Evolutionary conservation across 306 rosid genomes (phyloP), one percentile per base, ranked within the genome.

Genomic region (Alnus glutinosa): DNA sequence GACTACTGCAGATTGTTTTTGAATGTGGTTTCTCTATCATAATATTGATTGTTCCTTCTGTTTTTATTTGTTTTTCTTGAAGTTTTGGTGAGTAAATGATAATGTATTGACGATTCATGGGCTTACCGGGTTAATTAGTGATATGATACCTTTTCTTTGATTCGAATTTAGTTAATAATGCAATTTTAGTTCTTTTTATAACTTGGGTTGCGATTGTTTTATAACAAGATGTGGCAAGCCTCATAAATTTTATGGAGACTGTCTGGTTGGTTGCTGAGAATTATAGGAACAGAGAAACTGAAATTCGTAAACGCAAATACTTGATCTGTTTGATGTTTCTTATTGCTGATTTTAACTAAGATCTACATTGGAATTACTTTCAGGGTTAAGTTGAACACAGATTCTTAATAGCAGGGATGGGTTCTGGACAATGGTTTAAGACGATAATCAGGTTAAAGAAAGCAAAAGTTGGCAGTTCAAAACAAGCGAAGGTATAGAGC

Each of bases 371-470:
- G 51, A 72, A 63, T 36, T 84, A 34, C 67, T 83, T 46, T 23
- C 83, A 88, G 88, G 97, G 59, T 77, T 85, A 44, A 83, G 75
- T 58, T 86, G 80, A 74, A 75, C 23, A 75, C 61, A 83, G 86
- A 55, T 76, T 70, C 73, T 69, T 69, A 48, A 72, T 55, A 37
- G 75, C 75, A 57, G 80, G 70, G 69, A 96, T 96, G 99, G 98
- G 96, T 76, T 91, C 99, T 73, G 99, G 99, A 79, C 67, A 81
- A 78, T 96, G 98, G 99, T 90, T 96, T 82, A 96, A 87, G 91
- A 79, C 89, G 11, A 87, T 93, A 59, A 84, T 88, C 73, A 85
- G 86, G 58, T 85, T 79, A 71, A 90, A 89, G 87, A 96, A 87
- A 82, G 81, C 89, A 18, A 93, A 88, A 81, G 28, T 48, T 19